Base-by-base conservation (phyloP, 2,329 filamentous ascomycete species). In the Curvularia sp. region DNA sequence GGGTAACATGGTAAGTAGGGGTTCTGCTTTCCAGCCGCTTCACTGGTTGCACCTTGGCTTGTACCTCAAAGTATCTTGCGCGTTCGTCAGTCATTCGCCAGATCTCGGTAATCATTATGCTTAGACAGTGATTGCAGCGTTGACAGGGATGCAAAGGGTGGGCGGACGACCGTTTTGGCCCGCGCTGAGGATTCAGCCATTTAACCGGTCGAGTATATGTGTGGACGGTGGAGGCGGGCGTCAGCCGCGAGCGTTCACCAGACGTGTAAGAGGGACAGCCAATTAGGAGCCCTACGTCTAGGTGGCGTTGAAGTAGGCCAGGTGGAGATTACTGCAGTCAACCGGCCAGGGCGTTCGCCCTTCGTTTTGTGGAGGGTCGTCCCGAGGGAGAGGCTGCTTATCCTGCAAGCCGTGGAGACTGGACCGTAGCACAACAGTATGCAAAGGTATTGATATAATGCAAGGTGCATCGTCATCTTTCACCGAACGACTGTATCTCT, bases 1-100 rank as follows among this genome's bases (percentile, higher is more conserved):
- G 71, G 71, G 66, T 69, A 71, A 73, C 62, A 60, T 63, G 60
- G 60, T 63, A 57, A 59, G 58, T 62, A 64, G 61, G 64, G 61
- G 57, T 60, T 52, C 24, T 22, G 26, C 24, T 49, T 49, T 58
- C 53, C 64, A 47, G 15, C 60, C 58, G 55, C 66, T 59, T 56
- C 58, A 47, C 42, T 31, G 55, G 51, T 49, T 51, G 49, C 49
- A 57, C 49, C 43, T 55, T 55, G 57, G 61, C 9, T 59, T 69
- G 70, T 74, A 71, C 65, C 67, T 63, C 55, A 41, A 69, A 62
- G 72, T 72, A 73, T 59, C 49, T 33, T 46, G 49, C 52, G 53
- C 65, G 56, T 63, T 51, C 38, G 26, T 46, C 28, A 39, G 48
- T 61, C 44, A 72, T 73, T 73, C 55, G 71, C 51, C 55, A 57